phyloP scores from a whole-genome alignment of 129 eudicot species.

The Heracleum sosnowskyi region DNA sequence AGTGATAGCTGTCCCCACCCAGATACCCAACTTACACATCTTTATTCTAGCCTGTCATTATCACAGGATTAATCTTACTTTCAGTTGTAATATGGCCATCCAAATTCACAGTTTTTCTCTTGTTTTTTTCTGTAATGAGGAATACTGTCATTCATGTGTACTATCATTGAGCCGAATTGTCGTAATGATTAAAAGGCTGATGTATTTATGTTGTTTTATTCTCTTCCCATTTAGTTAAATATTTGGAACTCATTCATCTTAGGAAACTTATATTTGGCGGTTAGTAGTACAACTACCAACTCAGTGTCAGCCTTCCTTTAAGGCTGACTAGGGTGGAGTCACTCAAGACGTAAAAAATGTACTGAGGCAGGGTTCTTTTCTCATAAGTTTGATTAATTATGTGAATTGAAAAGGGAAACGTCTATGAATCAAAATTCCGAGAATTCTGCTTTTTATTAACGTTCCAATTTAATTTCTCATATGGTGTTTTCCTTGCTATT shows the following conservation, averaged over 20 bases:
- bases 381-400: not conserved
- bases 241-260: not conserved
- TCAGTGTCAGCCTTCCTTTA: too few relatives aligned
- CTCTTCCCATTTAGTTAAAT: not conserved
- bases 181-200: not conserved
- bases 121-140: not conserved
- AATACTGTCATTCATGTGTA: not conserved
- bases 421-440: not conserved
- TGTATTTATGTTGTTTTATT: not conserved
- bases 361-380: too few relatives aligned
- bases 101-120: not conserved
- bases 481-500: too few relatives aligned
- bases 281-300: too few relatives aligned
- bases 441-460: not conserved
- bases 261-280: too few relatives aligned
- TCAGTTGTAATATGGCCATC: not conserved
- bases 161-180: not conserved
- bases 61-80: not conserved
- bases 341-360: too few relatives aligned
- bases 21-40: not conserved
- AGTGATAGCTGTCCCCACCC: not conserved
- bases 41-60: not conserved
- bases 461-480: not conserved
- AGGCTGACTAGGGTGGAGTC: too few relatives aligned
- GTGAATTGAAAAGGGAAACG: too few relatives aligned